A percentile compares a stretch with the other conserved stretches of the same genome.
phyloP scores from a whole-genome alignment of 805 yeast genomes.

The Candida namnaoensis region DNA sequence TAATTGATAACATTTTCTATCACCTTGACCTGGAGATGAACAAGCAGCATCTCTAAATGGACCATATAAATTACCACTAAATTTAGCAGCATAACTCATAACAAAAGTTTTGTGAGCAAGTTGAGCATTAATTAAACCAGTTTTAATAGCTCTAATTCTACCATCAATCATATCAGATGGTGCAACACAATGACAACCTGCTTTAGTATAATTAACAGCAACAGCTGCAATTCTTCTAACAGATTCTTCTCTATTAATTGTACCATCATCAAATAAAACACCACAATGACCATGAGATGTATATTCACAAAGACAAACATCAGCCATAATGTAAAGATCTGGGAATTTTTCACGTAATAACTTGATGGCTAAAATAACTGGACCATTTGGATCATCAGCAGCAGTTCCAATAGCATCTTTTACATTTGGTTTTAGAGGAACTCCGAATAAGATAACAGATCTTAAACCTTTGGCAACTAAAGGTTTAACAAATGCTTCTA shows the following conservation, averaged over 20 bases:
- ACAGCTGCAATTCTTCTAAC: slow-evolving; percentile 87
- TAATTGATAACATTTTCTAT: slow-evolving; percentile 85
- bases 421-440: slow-evolving; percentile 63
- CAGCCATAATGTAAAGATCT: slow-evolving; percentile 79
- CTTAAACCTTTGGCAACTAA: slow-evolving; percentile 75
- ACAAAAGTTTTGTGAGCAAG: slow-evolving; percentile 84
- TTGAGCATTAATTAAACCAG: slow-evolving; percentile 70
- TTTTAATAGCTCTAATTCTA: slow-evolving; percentile 78
- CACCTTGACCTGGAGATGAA: slow-evolving; percentile 82
- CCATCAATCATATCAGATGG: slow-evolving; percentile 99
- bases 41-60: slow-evolving; percentile 99
- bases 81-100: slow-evolving; percentile 92
- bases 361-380: slow-evolving; percentile 77
- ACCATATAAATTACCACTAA: slow-evolving; percentile 85
- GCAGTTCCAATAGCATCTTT: slow-evolving; percentile 81
- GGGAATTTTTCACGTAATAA: slow-evolving; percentile 63
- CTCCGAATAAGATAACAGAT: slow-evolving; percentile 89
- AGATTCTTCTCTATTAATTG: slow-evolving; percentile 64
- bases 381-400: slow-evolving; percentile 95
- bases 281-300: slow-evolving; percentile 99
- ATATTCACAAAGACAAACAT: slow-evolving; percentile 94
- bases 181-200: slow-evolving; percentile 94
- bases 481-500: slow-evolving; percentile 60
- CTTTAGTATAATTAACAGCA: slow-evolving; percentile 89
- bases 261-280: slow-evolving; percentile 76